Base-by-base conservation (phyloP, 129 eudicot genomes). In the Flaveria robusta region DNA sequence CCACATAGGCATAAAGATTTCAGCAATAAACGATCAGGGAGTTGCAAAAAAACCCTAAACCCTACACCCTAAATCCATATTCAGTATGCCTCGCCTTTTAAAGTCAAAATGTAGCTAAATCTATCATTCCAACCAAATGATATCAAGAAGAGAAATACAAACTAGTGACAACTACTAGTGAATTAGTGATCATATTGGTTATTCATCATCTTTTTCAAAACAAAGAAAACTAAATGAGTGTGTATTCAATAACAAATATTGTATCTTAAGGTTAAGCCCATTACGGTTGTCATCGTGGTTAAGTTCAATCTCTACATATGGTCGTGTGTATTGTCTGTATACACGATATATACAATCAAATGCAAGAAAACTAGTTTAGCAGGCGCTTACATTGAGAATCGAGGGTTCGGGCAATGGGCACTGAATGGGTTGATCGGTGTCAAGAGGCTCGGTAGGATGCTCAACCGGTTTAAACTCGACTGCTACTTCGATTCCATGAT, bases 401-500 rank as follows among this genome's bases (percentile, higher is more conserved):
- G 98, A 94, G 34, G 98, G 98, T 83, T 94, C 98, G 0, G 98
- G 98, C 68, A 88, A 68, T 2, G 98, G 98, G 81, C 97, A 91
- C 43, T 83, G 88, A 62, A 94, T 75, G 24, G 98, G 98, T 39
- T 70, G 89, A 91, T 94, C 98, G 80, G 79, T 86, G 77, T 94
- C 96, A 20, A 88, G 78, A 74, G 98, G 98, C 77, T 91, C 98
- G 13, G 78, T 74, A 19, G 98, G 98, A 77, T 88, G 96, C 45
- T 94, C 97, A 63, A 94, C 90, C 4, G 98, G 98, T 72, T 88
- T 94, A 71, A 94, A 94, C 82, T 94, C 98, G 34, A 87, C 76
- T 0, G 89, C 89, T 64, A 87, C 83, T 74, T 94, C 98, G 47
- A 91, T 87, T n/a, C 98, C 98, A 75, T 91, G 96, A 43, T 88